Conservation (phyloP, 1,284 basidiomycete genomes). For the Chiua sp. region DNA sequence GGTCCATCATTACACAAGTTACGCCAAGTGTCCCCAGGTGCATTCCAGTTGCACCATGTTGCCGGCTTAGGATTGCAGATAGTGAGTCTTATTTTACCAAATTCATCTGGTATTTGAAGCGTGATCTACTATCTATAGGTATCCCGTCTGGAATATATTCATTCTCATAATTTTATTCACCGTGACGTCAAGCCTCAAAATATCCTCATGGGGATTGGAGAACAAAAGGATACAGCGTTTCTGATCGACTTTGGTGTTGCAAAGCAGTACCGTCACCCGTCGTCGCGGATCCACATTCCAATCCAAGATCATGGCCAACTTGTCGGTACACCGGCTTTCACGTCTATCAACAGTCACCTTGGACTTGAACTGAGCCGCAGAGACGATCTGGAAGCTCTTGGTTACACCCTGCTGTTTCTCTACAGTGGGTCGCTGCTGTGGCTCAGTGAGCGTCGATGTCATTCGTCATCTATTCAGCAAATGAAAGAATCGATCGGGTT, state of each 20-base stretch:
- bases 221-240: background rate
- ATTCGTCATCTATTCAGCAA: background rate
- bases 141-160: background rate
- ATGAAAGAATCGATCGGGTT: background rate
- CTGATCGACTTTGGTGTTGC: background rate
- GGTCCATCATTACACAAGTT: background rate
- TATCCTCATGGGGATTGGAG: background rate
- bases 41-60: background rate
- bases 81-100: background rate
- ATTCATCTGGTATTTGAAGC: too few relatives aligned
- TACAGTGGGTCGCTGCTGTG: background rate
- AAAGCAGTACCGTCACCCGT: background rate
- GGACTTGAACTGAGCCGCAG: background rate
- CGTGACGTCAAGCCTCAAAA: too few relatives aligned
- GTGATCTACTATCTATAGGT: background rate
- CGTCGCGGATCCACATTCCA: background rate
- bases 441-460: background rate
- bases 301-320: background rate
- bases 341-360: background rate
- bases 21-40: background rate
- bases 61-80: background rate
- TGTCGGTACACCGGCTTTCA: background rate
- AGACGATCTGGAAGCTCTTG: too few relatives aligned
- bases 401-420: background rate
- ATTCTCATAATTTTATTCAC: background rate